A percentile compares a stretch with the other conserved stretches of the same genome.
These are phyloP conservation scores for Glycine tomentella DNA, from an alignment of 306 rosid species.

Conservation along the genomic window DNA sequence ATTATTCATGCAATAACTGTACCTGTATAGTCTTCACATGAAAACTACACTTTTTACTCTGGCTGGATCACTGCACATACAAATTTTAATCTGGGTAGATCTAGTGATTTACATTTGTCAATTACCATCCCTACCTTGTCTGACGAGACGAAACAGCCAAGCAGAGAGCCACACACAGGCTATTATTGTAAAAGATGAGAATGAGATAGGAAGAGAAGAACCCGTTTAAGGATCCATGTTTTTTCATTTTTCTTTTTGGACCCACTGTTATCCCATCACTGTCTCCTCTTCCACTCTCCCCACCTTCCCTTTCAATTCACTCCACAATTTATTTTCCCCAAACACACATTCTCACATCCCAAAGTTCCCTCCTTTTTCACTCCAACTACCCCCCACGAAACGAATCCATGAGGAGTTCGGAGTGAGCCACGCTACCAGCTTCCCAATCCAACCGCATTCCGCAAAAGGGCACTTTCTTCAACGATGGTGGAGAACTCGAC, in stretches of 20 bases:
- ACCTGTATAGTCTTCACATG: too few relatives aligned
- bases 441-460: slow-evolving; percentile 32
- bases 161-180: too few relatives aligned
- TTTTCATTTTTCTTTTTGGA: slow-evolving; percentile 1
- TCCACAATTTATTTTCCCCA: slow-evolving; percentile 39
- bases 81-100: neutral
- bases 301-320: slow-evolving; percentile 73
- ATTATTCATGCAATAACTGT: too few relatives aligned
- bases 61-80: too few relatives aligned
- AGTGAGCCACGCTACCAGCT: slow-evolving; percentile 11
- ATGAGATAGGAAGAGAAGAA: neutral
- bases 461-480: neutral
- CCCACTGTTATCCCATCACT: slow-evolving; percentile 41
- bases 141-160: too few relatives aligned
- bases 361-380: slow-evolving; percentile 37
- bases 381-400: slow-evolving; percentile 31
- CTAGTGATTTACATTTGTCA: neutral
- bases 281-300: slow-evolving; percentile 33
- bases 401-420: slow-evolving; percentile 45
- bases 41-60: too few relatives aligned
- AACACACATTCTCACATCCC: slow-evolving; percentile 25
- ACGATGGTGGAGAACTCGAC: slow-evolving; percentile 80
- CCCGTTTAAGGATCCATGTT: slow-evolving; percentile 21
- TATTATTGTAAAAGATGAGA: too few relatives aligned
- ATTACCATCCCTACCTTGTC: neutral